Percentiles rank a stretch among this genome's conserved stretches.
Evolutionary conservation across 495 filamentous ascomycete species (phyloP).

Genomic region (Neurospora terricola): DNA sequence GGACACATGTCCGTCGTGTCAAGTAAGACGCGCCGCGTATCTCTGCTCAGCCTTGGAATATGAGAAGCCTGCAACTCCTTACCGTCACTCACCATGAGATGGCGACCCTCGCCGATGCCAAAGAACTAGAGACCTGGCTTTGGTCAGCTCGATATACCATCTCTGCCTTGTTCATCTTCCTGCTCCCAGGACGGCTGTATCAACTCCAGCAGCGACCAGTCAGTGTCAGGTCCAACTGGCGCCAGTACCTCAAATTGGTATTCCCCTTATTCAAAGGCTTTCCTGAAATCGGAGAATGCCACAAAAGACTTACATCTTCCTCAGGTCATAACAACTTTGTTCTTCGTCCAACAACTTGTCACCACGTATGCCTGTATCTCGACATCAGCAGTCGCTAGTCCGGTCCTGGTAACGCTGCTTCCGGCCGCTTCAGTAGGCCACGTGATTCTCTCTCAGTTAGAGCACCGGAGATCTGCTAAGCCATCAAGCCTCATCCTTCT

Average conservation of each 20-base stretch:
- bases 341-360: not conserved
- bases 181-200: slow-evolving; percentile 4
- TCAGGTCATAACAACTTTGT: not conserved
- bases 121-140: not conserved
- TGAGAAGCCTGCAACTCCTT: not conserved
- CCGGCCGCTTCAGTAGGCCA: slow-evolving; percentile 1
- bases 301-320: not conserved
- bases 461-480: not conserved
- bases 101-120: not conserved
- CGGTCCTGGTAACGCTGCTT: not conserved
- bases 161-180: slow-evolving; percentile 5
- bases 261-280: not conserved
- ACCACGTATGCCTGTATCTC: not conserved
- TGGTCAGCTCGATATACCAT: not conserved
- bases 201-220: not conserved
- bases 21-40: not conserved
- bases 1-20: not conserved
- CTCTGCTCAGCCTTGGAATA: not conserved
- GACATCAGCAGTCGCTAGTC: not conserved
- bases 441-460: slow-evolving; percentile 1
- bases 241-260: not conserved
- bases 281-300: not conserved
- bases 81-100: not conserved
- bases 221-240: not conserved
- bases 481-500: slow-evolving; percentile 8